A percentile compares a stretch with the other conserved stretches of the same genome.
phyloP scores from a whole-genome alignment of 805 yeast species.

The Metschnikowia bowlesiae region DNA sequence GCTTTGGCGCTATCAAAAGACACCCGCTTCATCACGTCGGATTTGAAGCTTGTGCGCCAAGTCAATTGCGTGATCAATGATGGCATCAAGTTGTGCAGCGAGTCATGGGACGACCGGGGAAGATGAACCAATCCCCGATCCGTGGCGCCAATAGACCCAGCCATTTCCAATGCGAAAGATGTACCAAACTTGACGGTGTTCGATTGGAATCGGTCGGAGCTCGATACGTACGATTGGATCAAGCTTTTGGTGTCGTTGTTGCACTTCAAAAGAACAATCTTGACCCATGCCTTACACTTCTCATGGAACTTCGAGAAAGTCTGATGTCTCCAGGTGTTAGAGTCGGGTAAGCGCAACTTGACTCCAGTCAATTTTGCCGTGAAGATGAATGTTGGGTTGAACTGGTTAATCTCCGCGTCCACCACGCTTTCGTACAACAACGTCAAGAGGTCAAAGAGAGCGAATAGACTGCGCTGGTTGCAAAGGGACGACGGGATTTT shows the following conservation, averaged over 20 bases:
- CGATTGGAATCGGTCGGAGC: slow-evolving; percentile 17
- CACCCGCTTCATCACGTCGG: slow-evolving; percentile 28
- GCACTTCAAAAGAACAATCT: slow-evolving; percentile 50
- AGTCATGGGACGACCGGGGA: slow-evolving; percentile 27
- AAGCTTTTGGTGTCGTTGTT: slow-evolving; percentile 74
- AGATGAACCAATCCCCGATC: slow-evolving; percentile 63
- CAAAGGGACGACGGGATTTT: slow-evolving; percentile 76
- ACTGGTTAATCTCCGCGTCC: slow-evolving; percentile 80
- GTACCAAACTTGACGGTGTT: slow-evolving; percentile 65
- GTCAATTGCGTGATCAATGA: slow-evolving; percentile 73
- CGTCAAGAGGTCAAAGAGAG: slow-evolving; percentile 76
- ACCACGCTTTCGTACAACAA: slow-evolving; percentile 72
- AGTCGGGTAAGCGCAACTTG: slow-evolving; percentile 62
- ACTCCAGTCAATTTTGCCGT: slow-evolving; percentile 43
- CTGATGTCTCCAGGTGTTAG: slow-evolving; percentile 66
- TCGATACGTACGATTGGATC: slow-evolving; percentile 69
- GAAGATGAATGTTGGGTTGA: slow-evolving; percentile 77
- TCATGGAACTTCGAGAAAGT: slow-evolving; percentile 59
- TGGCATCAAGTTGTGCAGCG: slow-evolving; percentile 56
- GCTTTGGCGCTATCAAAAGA: slow-evolving; percentile 26
- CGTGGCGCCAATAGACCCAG: slow-evolving; percentile 61
- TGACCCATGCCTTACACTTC: slow-evolving; percentile 66
- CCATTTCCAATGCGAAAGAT: slow-evolving; percentile 87
- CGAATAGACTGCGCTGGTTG: slow-evolving; percentile 64
- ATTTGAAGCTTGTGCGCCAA: slow-evolving; percentile 52